Evolutionary conservation across 2,329 filamentous ascomycete genomes (phyloP).

Genomic region (Plenodomus tracheiphilus): DNA sequence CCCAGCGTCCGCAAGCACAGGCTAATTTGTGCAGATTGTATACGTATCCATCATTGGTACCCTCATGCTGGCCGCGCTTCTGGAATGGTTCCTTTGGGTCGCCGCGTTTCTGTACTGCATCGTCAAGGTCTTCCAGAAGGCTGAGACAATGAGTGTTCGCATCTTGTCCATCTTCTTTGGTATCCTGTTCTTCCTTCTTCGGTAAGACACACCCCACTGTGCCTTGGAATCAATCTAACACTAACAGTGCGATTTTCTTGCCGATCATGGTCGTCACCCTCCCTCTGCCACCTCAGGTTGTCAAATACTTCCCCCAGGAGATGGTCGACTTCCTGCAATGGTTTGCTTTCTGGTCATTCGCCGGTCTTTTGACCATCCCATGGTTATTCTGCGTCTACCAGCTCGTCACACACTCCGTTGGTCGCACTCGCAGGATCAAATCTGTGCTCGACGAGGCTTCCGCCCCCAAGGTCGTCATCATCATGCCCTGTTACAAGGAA

Average conservation of each 20-base stretch:
- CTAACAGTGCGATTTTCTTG: slow-evolving; percentile 74
- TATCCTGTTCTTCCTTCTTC: slow-evolving; percentile 71
- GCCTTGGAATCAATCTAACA: slow-evolving; percentile 18
- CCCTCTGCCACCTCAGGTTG: slow-evolving; percentile 74
- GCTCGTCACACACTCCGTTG: slow-evolving; percentile 83
- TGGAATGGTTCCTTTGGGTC: slow-evolving; percentile 96
- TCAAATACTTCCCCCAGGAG: slow-evolving; percentile 68
- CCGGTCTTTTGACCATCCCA: slow-evolving; percentile 79
- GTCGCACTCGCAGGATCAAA: slow-evolving; percentile 79
- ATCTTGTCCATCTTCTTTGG: slow-evolving; percentile 77
- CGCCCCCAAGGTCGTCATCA: slow-evolving; percentile 90
- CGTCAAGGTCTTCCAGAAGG: slow-evolving; percentile 84
- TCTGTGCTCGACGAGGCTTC: slow-evolving; percentile 80
- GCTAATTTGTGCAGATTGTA: slow-evolving; percentile 65
- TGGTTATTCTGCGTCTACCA: slow-evolving; percentile 95
- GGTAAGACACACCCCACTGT: slow-evolving; percentile 56
- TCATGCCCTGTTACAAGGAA: slow-evolving; percentile 97
- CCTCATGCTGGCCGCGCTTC: slow-evolving; percentile 79
- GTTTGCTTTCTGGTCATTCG: slow-evolving; percentile 95
- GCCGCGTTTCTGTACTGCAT: slow-evolving; percentile 93
- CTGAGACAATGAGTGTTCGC: slow-evolving; percentile 82
- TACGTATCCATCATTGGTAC: slow-evolving; percentile 80
- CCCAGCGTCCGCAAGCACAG: not conserved
- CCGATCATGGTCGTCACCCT: slow-evolving; percentile 94
- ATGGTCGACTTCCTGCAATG: slow-evolving; percentile 80